Base-by-base conservation (phyloP, 2,329 filamentous ascomycete genomes). In the Calonectria ilicicola region DNA sequence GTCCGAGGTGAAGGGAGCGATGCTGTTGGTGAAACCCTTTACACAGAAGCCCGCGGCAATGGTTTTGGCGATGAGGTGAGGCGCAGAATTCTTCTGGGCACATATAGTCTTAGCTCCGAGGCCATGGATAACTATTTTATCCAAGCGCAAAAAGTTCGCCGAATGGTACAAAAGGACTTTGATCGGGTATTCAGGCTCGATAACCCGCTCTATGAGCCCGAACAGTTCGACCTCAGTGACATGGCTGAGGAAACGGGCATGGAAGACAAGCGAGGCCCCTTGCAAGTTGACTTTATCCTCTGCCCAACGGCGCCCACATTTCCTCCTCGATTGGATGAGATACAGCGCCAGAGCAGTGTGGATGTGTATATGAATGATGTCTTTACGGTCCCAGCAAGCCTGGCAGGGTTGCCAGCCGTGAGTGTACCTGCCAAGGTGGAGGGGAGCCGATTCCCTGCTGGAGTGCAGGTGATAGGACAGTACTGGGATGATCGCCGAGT, bases 91-190 rank as follows among this genome's bases (percentile, higher is more conserved):
- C 85, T 99, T 10, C 90, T 99, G 0, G 97, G 97, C 19, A 93
- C 95, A 0, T 98, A 98, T 82, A 96, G 93, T 47, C 89, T 99
- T 65, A 98, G 95, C 83, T 96, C 96, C 0, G 91, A 94, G 73
- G 95, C 95, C 12, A 97, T 97, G 80, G 94, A 98, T 83, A 99
- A 98, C 82, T 98, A 98, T 84, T 99, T 99, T 80, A 91, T 98
- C 74, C 94, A 98, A 82, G 97, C 97, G 56, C 97, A 99, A 84
- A 93, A 93, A 76, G 91, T 98, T 46, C 93, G 97, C 1, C 90
- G 95, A 67, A 87, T 98, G 21, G 94, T 99, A 2, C 93, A 97
- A 81, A 86, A 87, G 40, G 97, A 99, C 80, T 99, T 99, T 82
- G 92, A 98, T 83, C 85, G 89, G 2, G 92, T 94, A 0, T 98